phyloP scores from a whole-genome alignment of 75 land plant species.

The Cunninghamia lanceolata region DNA sequence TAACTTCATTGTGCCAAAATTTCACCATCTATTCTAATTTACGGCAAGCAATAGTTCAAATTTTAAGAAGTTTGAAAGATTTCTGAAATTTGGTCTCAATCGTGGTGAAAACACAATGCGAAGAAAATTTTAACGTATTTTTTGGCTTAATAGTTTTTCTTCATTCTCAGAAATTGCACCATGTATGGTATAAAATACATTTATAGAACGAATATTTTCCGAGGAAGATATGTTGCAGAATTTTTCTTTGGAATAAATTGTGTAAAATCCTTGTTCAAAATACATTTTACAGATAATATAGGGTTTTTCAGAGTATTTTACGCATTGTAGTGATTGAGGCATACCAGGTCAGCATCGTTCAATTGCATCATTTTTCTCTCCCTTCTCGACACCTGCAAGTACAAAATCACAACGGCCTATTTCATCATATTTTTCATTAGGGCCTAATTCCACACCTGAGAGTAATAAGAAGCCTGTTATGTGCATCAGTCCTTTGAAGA shows the following conservation, averaged over 20 bases:
- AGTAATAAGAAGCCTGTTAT: conserved; percentile 39
- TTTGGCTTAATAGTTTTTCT: not conserved
- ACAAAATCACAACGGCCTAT: conserved; percentile 20
- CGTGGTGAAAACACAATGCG: too few species aligned
- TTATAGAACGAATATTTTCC: not conserved
- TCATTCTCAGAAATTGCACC: not conserved
- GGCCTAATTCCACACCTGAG: conserved; percentile 12
- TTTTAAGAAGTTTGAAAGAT: not conserved
- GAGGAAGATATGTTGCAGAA: not conserved
- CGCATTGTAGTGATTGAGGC: conserved; percentile 34
- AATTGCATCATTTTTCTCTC: conserved; percentile 60
- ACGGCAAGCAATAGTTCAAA: not conserved
- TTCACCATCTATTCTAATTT: too few species aligned
- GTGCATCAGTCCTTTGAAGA: conserved; percentile 13
- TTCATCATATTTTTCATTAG: conserved; percentile 20
- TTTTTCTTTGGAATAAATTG: too few species aligned
- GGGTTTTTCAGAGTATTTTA: not conserved
- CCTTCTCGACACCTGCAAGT: conserved; percentile 11
- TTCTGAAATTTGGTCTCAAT: not conserved
- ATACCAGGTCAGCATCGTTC: conserved; percentile 57
- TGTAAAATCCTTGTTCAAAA: too few species aligned
- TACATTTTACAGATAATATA: too few species aligned
- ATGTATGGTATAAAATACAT: not conserved
- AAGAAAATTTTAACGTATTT: too few species aligned
- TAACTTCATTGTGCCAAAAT: too few species aligned